Evolutionary conservation across 108 stramenopile species (phyloP), one percentile per base, ranked within the genome.

Genomic region (Conticribra guillardii): DNA sequence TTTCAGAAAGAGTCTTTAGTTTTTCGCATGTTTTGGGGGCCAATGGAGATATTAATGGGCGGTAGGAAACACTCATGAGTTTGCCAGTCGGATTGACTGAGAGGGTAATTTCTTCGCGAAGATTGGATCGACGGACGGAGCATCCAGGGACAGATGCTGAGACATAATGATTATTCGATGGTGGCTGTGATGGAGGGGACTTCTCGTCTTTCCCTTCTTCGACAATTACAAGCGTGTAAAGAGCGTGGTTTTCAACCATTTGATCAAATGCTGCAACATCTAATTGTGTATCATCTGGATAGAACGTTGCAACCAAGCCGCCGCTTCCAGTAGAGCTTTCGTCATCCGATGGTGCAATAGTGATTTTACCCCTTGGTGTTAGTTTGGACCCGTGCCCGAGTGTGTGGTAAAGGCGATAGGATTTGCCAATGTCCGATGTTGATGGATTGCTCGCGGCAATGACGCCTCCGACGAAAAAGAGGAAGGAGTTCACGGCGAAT

Each of bases 1-100:
- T 73, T 24, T 75, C 63, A 1, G 73, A 45, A 7, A 80, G 73
- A 19, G 76, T 41, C 33, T 31, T 60, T 23, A 83, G 32, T 29
- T 84, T 79, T 16, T 84, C 65, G 61, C 93, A 94, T 26, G 83
- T 56, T 50, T 79, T 83, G 46, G 89, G 80, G 19, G 93, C 93
- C 74, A 94, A 70, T 3, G 93, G 86, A 53, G 88, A 89, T 27
- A 91, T 86, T 21, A 93, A 60, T 19, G 92, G 92, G 26, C 68
- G 79, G 59, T 90, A 93, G 3, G 89, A 77, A 24, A 93, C 74
- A 28, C 85, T 81, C 21, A 86, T 73, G 44, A 88, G 57, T 53
- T 77, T 74, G 7, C 74, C 89, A 18, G 67, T 68, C 24, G 79
- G 78, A 17, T 83, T 79, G 46, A 93, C 66, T 7, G 87, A 86